phyloP scores from a whole-genome alignment of 805 yeast genomes.

The Tanozyma kutaoensis region DNA sequence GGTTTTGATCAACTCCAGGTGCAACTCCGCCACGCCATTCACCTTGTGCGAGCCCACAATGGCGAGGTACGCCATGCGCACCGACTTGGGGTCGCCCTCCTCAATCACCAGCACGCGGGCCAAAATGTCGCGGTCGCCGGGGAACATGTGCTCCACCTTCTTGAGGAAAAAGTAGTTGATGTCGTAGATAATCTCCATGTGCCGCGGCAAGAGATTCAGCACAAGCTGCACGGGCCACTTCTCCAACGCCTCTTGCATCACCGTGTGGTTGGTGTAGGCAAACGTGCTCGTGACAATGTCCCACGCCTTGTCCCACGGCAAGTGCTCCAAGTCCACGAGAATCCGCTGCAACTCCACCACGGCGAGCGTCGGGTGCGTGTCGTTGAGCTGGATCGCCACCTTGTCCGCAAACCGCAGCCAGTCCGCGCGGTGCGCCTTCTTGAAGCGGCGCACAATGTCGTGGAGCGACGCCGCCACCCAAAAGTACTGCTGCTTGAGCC shows the following conservation, averaged over 20 bases:
- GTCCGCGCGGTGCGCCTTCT: slow-evolving; percentile 54
- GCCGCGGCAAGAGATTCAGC: slow-evolving; percentile 76
- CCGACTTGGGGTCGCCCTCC: slow-evolving; percentile 68
- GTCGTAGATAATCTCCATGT: slow-evolving; percentile 79
- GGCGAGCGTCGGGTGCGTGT: slow-evolving; percentile 90
- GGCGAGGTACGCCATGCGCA: slow-evolving; percentile 87
- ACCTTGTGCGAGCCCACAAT: slow-evolving; percentile 87
- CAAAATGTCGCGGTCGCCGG: slow-evolving; percentile 54
- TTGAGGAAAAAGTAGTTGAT: slow-evolving; percentile 72
- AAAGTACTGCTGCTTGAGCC: slow-evolving; percentile 90
- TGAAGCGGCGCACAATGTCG: slow-evolving; percentile 82
- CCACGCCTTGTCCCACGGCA: slow-evolving; percentile 83
- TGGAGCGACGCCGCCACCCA: slow-evolving; percentile 94
- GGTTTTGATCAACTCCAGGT: slow-evolving; percentile 79
- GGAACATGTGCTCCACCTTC: slow-evolving; percentile 62
- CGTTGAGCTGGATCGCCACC: slow-evolving; percentile 86
- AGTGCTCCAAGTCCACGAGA: slow-evolving; percentile 69
- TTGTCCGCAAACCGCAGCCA: slow-evolving; percentile 79
- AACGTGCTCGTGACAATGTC: slow-evolving; percentile 64
- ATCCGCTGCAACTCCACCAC: slow-evolving; percentile 82
- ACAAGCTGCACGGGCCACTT: slow-evolving; percentile 87
- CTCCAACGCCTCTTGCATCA: slow-evolving; percentile 88
- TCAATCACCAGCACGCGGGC: slow-evolving; percentile 72
- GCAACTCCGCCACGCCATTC: slow-evolving; percentile 93
- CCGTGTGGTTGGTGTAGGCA: slow-evolving; percentile 92